Evolutionary conservation across 1,139 yeast species (phyloP).

Genomic region (Yamadazyma conglobata): DNA sequence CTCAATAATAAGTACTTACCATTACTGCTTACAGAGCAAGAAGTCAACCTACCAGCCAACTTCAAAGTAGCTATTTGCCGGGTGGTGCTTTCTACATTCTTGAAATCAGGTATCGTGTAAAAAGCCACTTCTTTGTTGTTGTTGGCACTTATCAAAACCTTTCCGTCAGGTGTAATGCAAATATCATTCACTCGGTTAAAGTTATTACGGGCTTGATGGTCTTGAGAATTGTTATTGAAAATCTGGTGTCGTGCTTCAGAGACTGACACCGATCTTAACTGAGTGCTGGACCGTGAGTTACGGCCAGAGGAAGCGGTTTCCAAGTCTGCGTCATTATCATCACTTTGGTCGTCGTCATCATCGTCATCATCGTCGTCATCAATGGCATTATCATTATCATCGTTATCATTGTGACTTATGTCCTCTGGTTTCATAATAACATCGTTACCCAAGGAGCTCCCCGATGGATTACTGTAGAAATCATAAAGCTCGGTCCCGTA

Average conservation of each 20-base stretch:
- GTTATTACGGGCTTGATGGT: slow-evolving; percentile 11
- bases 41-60: slow-evolving; percentile 36
- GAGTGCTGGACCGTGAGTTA: not conserved
- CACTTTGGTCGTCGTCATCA: slow-evolving; percentile 28
- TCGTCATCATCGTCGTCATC: slow-evolving; percentile 24
- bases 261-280: too few relatives aligned
- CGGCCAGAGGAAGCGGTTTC: too few relatives aligned
- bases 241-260: too few relatives aligned
- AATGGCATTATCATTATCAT: slow-evolving; percentile 6
- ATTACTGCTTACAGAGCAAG: slow-evolving; percentile 37
- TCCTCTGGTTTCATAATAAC: slow-evolving; percentile 16
- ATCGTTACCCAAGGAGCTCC: too few relatives aligned
- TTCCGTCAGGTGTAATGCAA: slow-evolving; percentile 60
- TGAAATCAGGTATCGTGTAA: slow-evolving; percentile 38
- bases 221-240: slow-evolving; percentile 7
- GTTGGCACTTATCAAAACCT: slow-evolving; percentile 58
- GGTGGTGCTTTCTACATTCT: slow-evolving; percentile 34
- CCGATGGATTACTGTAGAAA: slow-evolving; percentile 40
- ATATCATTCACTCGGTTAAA: slow-evolving; percentile 63
- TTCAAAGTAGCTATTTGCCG: slow-evolving; percentile 31
- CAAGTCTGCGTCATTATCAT: slow-evolving; percentile 9
- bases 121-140: slow-evolving; percentile 57
- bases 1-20: slow-evolving; percentile 58
- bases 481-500: slow-evolving; percentile 42
- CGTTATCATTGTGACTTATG: slow-evolving; percentile 15